Base-by-base conservation (phyloP, 108 stramenopile genomes). In the Nitzschia sp. region DNA sequence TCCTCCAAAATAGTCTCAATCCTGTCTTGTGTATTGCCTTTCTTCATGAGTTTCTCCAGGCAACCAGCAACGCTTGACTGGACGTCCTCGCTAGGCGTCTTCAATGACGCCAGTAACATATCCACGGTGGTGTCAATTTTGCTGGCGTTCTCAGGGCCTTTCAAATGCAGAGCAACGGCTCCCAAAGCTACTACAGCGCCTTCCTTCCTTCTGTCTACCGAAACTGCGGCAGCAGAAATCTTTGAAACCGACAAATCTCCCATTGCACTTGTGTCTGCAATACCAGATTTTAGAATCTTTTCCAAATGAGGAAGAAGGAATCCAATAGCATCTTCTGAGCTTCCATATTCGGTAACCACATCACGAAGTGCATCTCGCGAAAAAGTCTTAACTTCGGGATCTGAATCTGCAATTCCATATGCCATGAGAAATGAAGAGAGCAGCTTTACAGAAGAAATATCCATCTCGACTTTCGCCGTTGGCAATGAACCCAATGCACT, bases 171-270 rank as follows among this genome's bases (percentile, higher is more conserved):
- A 21, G 94, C 91, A 58, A 89, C 87, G 14, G 91, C 91, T 48
- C 94, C 94, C 20, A 95, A 70, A 7, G 88, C 88, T 9, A 95
- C 84, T 19, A 95, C 91, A 54, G 87, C 88, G 39, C 94, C 94
- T 78, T 92, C 94, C 65, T 95, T 95, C 59, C 94, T 75, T 1
- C 78, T 79, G 82, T 95, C 86, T 11, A 77, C 77, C n/a, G 91
- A 77, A n/a, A 41, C 68, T 37, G 77, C 52, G 34, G 77, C 76
- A 41, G 58, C 48, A 1, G 83, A 82, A 1, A 90, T 71, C 70
- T 91, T 92, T 9, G 80, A 79, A 3, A 63, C 67, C 21, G 78
- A 71, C 3, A 94, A 73, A 17, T 75, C 72, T 15, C 76, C 77
- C 38, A 92, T 77, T 9, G 53, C 70, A 24, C 55, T 24, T 8